These are phyloP conservation scores for Alternaria metachromatica DNA, from an alignment of 2,329 filamentous ascomycete species.

Conservation along the genomic window DNA sequence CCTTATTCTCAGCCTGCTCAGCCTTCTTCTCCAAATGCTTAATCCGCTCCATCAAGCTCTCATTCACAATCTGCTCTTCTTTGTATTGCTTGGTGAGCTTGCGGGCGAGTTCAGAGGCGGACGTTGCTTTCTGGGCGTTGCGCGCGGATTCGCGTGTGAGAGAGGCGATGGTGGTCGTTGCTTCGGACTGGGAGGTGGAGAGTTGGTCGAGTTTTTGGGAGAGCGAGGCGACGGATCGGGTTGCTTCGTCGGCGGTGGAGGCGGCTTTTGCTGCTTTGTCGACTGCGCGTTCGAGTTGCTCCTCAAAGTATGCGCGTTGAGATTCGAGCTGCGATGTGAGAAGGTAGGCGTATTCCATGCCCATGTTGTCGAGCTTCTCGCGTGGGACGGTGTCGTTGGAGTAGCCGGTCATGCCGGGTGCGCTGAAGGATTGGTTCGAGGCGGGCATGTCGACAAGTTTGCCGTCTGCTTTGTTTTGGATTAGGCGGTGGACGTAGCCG, in stretches of 20 bases:
- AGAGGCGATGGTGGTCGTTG: conserved; percentile 64
- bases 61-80: conserved; percentile 85
- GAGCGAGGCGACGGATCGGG: conserved; percentile 57
- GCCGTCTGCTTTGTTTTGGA: conserved; percentile 90
- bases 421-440: conserved; percentile 33
- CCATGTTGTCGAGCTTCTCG: conserved; percentile 77
- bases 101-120: conserved; percentile 77
- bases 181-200: conserved; percentile 59
- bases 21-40: conserved; percentile 69
- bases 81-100: conserved; percentile 76
- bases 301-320: conserved; percentile 92
- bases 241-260: conserved; percentile 69
- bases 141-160: conserved; percentile 75
- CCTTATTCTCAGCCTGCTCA: conserved; percentile 60
- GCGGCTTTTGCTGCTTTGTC: conserved; percentile 84
- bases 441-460: conserved; percentile 90
- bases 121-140: conserved; percentile 64
- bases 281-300: conserved; percentile 84
- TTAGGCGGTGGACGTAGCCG: conserved; percentile 93
- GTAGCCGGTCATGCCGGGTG: conserved; percentile 52
- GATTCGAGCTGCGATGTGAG: conserved; percentile 92
- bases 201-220: conserved; percentile 61
- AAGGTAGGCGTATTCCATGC: conserved; percentile 92
- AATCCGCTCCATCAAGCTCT: conserved; percentile 83
- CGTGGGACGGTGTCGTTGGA: conserved; percentile 73